phyloP scores from a whole-genome alignment of 345 rosid genomes.

The Acer yangbiense region DNA sequence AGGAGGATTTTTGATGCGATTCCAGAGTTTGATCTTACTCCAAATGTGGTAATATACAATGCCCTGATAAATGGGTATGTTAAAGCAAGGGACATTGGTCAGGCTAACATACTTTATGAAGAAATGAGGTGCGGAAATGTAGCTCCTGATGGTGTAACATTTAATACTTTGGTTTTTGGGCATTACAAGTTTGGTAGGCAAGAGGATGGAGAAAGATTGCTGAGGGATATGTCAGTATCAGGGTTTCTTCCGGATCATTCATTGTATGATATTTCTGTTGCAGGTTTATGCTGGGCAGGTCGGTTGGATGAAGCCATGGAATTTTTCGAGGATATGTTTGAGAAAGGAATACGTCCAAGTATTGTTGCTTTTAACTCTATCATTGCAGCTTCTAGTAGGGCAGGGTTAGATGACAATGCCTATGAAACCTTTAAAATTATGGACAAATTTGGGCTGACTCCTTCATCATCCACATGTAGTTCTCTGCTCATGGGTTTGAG shows the following conservation, averaged over 20 bases:
- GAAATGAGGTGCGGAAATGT: conserved; percentile 60
- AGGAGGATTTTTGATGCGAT: conserved; percentile 52
- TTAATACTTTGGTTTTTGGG: conserved; percentile 65
- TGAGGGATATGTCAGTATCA: conserved; percentile 41
- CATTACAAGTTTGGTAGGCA: conserved; percentile 56
- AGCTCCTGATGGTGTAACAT: conserved; percentile 64
- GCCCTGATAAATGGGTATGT: conserved; percentile 68
- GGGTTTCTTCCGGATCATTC: conserved; percentile 41
- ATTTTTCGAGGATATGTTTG: conserved; percentile 50
- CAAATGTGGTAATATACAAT: conserved; percentile 52
- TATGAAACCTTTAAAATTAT: conserved; percentile 48
- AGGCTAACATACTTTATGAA: conserved; percentile 53
- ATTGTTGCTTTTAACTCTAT: conserved; percentile 65
- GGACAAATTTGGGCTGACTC: conserved; percentile 46
- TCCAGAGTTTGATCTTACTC: conserved; percentile 44
- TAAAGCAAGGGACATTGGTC: conserved; percentile 59
- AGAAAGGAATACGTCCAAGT: conserved; percentile 58
- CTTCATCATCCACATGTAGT: conserved; percentile 66
- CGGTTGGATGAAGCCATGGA: conserved; percentile 52
- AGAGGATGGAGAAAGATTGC: conserved; percentile 53
- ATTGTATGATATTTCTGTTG: conserved; percentile 50
- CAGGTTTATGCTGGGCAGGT: conserved; percentile 73
- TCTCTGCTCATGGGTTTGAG: conserved; percentile 65
- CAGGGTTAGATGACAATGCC: conserved; percentile 52
- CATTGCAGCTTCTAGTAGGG: conserved; percentile 63